A percentile compares a stretch with the other conserved stretches of the same genome.
These are phyloP conservation scores for Neocallimastix lanati DNA, from an alignment of 192 early-diverging fungal genomes.

Conservation along the genomic window DNA sequence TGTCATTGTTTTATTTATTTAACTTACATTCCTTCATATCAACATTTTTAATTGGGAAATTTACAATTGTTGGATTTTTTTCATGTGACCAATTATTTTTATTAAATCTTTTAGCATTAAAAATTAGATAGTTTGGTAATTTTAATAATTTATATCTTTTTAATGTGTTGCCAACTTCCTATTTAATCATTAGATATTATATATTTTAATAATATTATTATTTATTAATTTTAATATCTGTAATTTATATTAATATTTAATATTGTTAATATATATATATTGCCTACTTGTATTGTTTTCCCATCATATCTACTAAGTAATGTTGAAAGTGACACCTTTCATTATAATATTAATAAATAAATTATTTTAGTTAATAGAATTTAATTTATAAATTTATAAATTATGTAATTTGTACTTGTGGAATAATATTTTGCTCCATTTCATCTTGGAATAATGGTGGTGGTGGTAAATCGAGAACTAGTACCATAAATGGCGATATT, in stretches of 20 bases:
- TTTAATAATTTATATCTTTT: constrained; percentile 53
- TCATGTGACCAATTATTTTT: constrained; percentile 68
- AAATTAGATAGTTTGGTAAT: constrained; percentile 72
- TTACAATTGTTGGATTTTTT: constrained; percentile 94
- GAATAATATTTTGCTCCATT: constrained; percentile 67
- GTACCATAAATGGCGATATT: constrained; percentile 57
- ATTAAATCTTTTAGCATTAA: constrained; percentile 77
- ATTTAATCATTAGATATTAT: background rate
- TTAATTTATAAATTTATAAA: no score
- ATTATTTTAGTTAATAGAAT: no score
- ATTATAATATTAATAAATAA: no score
- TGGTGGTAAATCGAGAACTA: constrained; percentile 78
- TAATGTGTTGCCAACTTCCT: constrained; percentile 30
- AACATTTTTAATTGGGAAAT: constrained; percentile 72
- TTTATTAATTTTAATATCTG: background rate
- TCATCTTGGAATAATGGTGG: constrained; percentile 81
- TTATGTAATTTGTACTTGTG: constrained; percentile 37
- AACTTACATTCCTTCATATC: constrained; percentile 62
- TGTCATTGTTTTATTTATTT: background rate
- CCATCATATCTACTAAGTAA: constrained; percentile 79
- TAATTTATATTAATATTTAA: background rate
- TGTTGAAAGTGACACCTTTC: constrained; percentile 47
- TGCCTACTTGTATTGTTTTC: constrained; percentile 35
- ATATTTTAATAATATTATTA: background rate
- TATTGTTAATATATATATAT: no score